Percentiles rank a stretch among this genome's conserved stretches.
Evolutionary conservation across 768 basidiomycete genomes (phyloP).

Genomic region (Clitopilus hobsonii): DNA sequence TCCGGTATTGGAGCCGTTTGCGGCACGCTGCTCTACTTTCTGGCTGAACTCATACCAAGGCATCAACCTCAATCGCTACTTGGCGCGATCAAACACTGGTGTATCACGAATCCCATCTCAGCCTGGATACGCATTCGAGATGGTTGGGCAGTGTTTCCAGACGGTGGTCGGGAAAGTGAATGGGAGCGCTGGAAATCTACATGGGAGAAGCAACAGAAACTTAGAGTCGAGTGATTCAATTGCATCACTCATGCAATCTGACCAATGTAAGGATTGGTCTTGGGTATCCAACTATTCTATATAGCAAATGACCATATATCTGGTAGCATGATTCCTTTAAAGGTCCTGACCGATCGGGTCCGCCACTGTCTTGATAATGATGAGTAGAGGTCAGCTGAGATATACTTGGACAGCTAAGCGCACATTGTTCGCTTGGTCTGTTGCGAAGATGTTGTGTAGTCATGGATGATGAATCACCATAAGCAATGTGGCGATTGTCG

Average conservation of each 20-base stretch:
- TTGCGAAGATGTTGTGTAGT: neutral
- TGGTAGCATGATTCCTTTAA: too few species aligned
- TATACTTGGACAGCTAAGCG: too few species aligned
- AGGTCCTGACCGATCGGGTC: too few species aligned
- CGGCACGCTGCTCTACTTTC: conserved; percentile 49
- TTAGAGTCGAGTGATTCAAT: neutral
- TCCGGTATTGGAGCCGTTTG: conserved; percentile 54
- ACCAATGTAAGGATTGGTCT: too few species aligned
- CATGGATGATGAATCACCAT: neutral
- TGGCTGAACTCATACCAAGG: conserved; percentile 56
- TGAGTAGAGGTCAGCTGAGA: too few species aligned
- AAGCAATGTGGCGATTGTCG: too few species aligned
- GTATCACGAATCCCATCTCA: conserved; percentile 55
- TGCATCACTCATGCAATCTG: neutral
- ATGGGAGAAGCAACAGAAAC: conserved; percentile 38
- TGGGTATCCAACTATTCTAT: too few species aligned
- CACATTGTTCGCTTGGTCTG: neutral
- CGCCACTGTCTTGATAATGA: too few species aligned
- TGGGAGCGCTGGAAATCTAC: conserved; percentile 62
- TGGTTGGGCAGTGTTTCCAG: conserved; percentile 77
- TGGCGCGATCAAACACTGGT: conserved; percentile 40
- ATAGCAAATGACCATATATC: too few species aligned
- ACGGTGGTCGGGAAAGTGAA: conserved; percentile 71
- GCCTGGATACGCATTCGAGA: conserved; percentile 71
- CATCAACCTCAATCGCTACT: conserved; percentile 47